Conservation (phyloP, 371 early-diverging fungal genomes). For the Mucor mucedo region DNA sequence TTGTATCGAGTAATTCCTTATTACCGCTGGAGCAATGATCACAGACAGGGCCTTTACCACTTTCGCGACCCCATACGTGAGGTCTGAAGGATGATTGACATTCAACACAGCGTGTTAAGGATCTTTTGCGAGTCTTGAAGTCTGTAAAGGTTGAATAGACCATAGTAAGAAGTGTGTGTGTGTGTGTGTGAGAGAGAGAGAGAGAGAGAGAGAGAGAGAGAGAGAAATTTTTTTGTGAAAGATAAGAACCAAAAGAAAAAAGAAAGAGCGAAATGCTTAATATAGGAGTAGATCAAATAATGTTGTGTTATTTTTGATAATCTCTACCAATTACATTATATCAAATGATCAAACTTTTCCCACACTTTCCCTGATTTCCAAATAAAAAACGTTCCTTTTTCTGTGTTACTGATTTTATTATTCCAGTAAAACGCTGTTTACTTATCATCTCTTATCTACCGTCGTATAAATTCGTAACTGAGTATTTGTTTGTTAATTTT, state of each 20-base stretch:
- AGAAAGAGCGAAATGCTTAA: conserved; percentile 6
- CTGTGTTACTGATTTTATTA: conserved; percentile 1
- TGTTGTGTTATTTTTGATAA: conserved; percentile 19
- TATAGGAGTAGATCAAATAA: conserved; percentile 12
- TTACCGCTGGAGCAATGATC: conserved; percentile 37
- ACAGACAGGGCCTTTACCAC: conserved; percentile 48
- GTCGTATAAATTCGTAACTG: not conserved
- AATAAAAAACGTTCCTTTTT: not conserved
- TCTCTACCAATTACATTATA: conserved; percentile 34
- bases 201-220: conserved; percentile 20
- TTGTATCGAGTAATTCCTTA: conserved; percentile 13
- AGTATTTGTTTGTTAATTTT: not conserved
- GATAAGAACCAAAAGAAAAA: conserved; percentile 7
- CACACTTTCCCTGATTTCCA: conserved; percentile 19
- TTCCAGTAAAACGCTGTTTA: conserved; percentile 6
- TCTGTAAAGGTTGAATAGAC: conserved; percentile 24
- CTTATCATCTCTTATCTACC: conserved; percentile 13
- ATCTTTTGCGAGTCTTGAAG: conserved; percentile 38
- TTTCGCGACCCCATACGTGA: conserved; percentile 45
- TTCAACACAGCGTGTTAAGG: conserved; percentile 44
- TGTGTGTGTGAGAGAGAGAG: no score
- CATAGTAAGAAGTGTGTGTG: conserved; percentile 7
- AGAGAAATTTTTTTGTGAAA: conserved; percentile 1
- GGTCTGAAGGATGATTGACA: conserved; percentile 42
- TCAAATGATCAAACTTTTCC: conserved; percentile 35